Conservation (phyloP, 352 stramenopile species). For the Pythium phragmitis region DNA sequence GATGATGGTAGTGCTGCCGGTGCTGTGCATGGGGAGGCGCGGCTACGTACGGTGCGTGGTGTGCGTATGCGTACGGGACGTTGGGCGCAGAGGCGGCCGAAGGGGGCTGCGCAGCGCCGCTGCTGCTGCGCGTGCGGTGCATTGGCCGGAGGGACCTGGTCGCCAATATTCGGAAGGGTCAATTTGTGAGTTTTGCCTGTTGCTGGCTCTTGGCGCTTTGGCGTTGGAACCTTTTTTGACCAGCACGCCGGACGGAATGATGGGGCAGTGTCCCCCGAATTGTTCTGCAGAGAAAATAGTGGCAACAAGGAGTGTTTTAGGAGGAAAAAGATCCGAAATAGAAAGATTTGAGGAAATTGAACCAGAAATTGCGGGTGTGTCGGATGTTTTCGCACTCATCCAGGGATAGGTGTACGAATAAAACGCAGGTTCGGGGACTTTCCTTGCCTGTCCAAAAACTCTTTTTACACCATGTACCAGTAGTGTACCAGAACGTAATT, state of each 20-base stretch:
- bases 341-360: neutral
- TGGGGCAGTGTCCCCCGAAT: neutral
- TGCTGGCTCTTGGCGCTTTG: conserved; percentile 7
- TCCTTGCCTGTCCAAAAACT: neutral
- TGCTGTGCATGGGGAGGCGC: neutral
- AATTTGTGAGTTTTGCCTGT: neutral
- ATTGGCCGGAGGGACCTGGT: conserved; percentile 3
- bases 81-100: neutral
- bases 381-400: neutral
- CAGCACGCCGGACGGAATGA: too few species aligned
- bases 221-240: too few species aligned
- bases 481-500: conserved; percentile 7
- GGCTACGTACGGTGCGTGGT: neutral
- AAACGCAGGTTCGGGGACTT: neutral
- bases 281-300: neutral
- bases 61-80: neutral
- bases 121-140: conserved; percentile 25
- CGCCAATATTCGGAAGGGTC: neutral
- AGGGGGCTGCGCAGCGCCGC: neutral
- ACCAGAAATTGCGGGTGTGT: neutral
- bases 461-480: conserved; percentile 15
- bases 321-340: neutral
- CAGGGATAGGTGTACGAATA: conserved; percentile 9
- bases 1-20: neutral
- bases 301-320: neutral